Evolutionary conservation across 805 yeast genomes (phyloP).

Genomic region (Candida morakotiae): DNA sequence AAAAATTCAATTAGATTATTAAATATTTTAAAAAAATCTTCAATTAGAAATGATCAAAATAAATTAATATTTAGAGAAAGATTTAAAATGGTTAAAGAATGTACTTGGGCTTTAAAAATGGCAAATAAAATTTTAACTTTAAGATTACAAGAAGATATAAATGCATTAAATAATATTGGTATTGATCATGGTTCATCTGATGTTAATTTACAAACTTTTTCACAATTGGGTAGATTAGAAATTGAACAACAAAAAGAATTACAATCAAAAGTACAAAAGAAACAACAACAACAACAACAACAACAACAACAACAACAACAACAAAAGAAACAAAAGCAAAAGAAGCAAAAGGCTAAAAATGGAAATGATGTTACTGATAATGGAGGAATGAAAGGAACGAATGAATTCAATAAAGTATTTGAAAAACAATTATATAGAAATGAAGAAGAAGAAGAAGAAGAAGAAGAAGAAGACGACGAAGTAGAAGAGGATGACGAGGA

Average conservation of each 20-base stretch:
- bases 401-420: slow-evolving; percentile 16
- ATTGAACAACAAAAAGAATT: background rate
- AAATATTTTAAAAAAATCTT: slow-evolving; percentile 20
- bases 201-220: slow-evolving; percentile 45
- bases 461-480: slow-evolving; percentile 1
- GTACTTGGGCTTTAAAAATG: slow-evolving; percentile 59
- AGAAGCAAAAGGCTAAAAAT: background rate
- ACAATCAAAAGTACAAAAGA: background rate
- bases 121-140: slow-evolving; percentile 48
- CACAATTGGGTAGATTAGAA: slow-evolving; percentile 37
- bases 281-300: slow-evolving; percentile 1
- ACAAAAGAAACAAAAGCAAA: slow-evolving; percentile 1
- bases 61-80: slow-evolving; percentile 26
- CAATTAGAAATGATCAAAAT: slow-evolving; percentile 28
- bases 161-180: slow-evolving; percentile 38
- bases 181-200: slow-evolving; percentile 51
- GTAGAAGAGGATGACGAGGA: background rate
- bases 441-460: slow-evolving; percentile 3
- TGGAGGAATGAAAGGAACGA: background rate
- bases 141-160: slow-evolving; percentile 39
- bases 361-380: background rate
- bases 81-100: slow-evolving; percentile 53
- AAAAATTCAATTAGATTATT: slow-evolving; percentile 22
- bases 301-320: background rate
- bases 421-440: slow-evolving; percentile 16